Evolutionary conservation across 306 rosid genomes (phyloP).

Genomic region (Senna tora): DNA sequence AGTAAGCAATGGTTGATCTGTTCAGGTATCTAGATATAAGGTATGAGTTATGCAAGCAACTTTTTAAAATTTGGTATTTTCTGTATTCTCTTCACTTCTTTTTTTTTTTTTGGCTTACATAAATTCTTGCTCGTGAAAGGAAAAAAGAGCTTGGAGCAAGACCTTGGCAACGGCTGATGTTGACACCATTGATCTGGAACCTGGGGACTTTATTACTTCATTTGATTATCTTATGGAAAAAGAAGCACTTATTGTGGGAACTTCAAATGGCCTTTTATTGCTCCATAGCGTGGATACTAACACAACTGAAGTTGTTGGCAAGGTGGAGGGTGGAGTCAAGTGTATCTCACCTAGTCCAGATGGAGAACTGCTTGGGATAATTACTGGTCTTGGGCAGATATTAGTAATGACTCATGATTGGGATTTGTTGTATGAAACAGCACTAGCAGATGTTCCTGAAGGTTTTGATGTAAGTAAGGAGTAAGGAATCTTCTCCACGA

Average conservation of each 20-base stretch:
- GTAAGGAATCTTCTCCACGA: conserved; percentile 53
- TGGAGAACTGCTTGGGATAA: conserved; percentile 73
- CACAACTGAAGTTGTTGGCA: conserved; percentile 71
- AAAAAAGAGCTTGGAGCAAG: conserved; percentile 58
- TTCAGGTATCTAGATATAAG: neutral
- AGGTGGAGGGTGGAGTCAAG: conserved; percentile 79
- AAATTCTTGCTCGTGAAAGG: conserved; percentile 44
- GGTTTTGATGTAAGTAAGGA: conserved; percentile 78
- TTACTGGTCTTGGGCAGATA: conserved; percentile 67
- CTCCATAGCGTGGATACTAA: conserved; percentile 60
- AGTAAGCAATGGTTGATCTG: neutral
- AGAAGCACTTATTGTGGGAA: conserved; percentile 84
- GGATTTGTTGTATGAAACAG: conserved; percentile 82
- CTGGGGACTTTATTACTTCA: conserved; percentile 66
- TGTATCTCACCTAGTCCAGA: conserved; percentile 88
- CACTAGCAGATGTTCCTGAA: conserved; percentile 55
- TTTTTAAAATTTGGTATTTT: neutral
- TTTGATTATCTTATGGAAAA: conserved; percentile 93
- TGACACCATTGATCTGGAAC: conserved; percentile 63
- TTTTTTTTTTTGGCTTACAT: neutral
- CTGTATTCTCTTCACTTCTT: neutral
- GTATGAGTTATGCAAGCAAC: neutral
- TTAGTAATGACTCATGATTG: conserved; percentile 90
- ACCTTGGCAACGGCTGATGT: conserved; percentile 45
- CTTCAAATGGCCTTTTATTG: conserved; percentile 65